Base-by-base conservation (phyloP, 2,329 filamentous ascomycete genomes). In the Decorospora gaudefroyi region DNA sequence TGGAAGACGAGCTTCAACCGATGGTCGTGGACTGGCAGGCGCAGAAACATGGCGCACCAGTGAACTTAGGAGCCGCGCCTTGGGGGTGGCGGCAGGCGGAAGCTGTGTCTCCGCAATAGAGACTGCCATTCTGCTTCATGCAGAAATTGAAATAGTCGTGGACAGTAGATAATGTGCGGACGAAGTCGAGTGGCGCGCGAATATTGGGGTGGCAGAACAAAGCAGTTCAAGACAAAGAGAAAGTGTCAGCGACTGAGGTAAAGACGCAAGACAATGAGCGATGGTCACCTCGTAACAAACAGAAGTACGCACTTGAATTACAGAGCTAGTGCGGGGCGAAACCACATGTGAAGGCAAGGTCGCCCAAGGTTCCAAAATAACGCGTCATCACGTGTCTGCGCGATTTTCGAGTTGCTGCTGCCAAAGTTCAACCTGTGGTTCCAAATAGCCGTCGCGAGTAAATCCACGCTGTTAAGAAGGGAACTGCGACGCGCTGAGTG, bases 41-140 rank as follows among this genome's bases (percentile, higher is more conserved):
- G 46, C 46, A 4, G 49, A 52, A n/a, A 23, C 39, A 38, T 47
- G 49, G 18, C 42, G 42, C 10, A 26, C 23, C 3, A 52, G 31
- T 17, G 42, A 25, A 13, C 13, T 29, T 4, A 35, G 12, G 4
- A 39, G 21, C 10, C 27, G 39, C 8, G 39, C 23, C 15, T 44
- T 50, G 8, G 34, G 28, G 8, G 21, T 31, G n/a, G 27, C 27
- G 16, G 12, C 19, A 23, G 16, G 6, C n/a, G 5, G 11, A 25
- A 7, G 9, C 1, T 4, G 15, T 7, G n/a, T n/a, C n/a, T 23
- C 21, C 4, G 10, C 15, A 6, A 12, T 12, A 37, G 17, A 18
- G 10, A 17, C 26, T 23, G 18, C 12, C 34, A 39, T 44, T 1
- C 15, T 16, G 22, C 1, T 17, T n/a, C n/a, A n/a, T n/a, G n/a